Evolutionary conservation across 805 yeast genomes (phyloP).

Genomic region (Pichia cabralensis): DNA sequence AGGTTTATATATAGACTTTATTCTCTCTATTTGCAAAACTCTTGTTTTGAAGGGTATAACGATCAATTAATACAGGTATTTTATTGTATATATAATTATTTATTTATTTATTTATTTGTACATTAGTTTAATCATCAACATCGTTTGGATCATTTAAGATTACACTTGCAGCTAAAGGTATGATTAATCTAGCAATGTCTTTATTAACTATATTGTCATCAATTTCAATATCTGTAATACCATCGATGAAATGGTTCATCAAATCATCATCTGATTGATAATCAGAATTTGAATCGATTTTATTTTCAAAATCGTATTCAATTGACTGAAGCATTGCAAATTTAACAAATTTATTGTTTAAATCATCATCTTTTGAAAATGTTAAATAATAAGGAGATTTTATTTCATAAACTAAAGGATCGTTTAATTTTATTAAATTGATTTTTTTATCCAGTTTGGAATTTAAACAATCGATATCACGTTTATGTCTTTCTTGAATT

Average conservation of each 20-base stretch:
- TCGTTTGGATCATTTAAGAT: conserved; percentile 12
- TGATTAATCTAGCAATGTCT: conserved; percentile 21
- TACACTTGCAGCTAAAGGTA: conserved; percentile 28
- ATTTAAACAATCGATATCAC: conserved; percentile 23
- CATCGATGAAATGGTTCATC: conserved; percentile 20
- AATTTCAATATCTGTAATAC: conserved; percentile 8
- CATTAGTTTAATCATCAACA: conserved; percentile 1
- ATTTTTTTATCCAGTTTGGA: conserved; percentile 15
- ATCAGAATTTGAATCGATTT: conserved; percentile 17
- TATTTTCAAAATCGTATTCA: conserved; percentile 28
- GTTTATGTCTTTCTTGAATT: conserved; percentile 28
- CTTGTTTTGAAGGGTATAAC: no score
- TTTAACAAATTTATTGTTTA: conserved; percentile 21
- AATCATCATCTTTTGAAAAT: conserved; percentile 15
- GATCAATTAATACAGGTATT: no score
- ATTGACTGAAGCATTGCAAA: conserved; percentile 27
- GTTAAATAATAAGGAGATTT: conserved; percentile 23
- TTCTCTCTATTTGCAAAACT: no score
- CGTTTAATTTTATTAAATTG: conserved; percentile 16
- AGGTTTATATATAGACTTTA: no score
- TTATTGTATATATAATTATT: neutral
- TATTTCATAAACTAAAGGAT: conserved; percentile 25
- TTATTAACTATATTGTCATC: conserved; percentile 16
- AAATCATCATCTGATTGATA: conserved; percentile 22
- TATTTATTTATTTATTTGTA: no score